A percentile compares a stretch with the other conserved stretches of the same genome.
phyloP scores from a whole-genome alignment of 2,329 filamentous ascomycete genomes.

The Calonectria multiphialidica region DNA sequence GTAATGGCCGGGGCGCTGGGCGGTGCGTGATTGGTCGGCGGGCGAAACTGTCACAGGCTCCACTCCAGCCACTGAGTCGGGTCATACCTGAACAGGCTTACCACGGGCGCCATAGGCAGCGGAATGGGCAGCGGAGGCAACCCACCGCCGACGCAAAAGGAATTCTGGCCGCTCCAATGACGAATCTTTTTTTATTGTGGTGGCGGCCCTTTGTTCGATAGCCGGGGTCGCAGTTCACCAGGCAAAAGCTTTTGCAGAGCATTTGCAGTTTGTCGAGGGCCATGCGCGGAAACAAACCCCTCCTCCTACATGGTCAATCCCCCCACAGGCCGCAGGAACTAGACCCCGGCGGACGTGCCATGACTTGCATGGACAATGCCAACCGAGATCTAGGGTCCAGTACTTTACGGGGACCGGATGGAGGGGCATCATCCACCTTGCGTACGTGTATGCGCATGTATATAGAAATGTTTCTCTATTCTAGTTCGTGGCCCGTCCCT shows the following conservation, averaged over 20 bases:
- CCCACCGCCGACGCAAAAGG: constrained; percentile 1
- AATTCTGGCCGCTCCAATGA: background rate
- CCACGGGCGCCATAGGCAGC: background rate
- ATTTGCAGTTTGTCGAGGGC: too few relatives aligned
- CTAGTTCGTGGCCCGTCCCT: background rate
- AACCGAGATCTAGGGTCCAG: background rate
- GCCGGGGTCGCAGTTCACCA: too few relatives aligned
- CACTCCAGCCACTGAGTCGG: constrained; percentile 30
- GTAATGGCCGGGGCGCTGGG: constrained; percentile 7
- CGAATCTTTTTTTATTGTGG: background rate
- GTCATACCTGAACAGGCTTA: constrained; percentile 23
- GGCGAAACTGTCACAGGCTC: background rate
- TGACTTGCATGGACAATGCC: constrained; percentile 1
- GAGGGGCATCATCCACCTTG: background rate
- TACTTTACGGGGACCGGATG: background rate
- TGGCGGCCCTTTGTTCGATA: background rate
- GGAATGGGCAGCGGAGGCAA: constrained; percentile 22
- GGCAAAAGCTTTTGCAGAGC: too few relatives aligned
- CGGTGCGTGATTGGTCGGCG: constrained; percentile 1
- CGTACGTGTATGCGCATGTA: background rate
- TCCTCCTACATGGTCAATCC: background rate
- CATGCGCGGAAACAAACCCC: too few relatives aligned
- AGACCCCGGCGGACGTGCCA: background rate
- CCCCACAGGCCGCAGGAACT: background rate
- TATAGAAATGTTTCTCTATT: background rate